Evolutionary conservation across 768 basidiomycete species (phyloP), one percentile per base, ranked within the genome.

Genomic region (Macrolepiota dolichaula): DNA sequence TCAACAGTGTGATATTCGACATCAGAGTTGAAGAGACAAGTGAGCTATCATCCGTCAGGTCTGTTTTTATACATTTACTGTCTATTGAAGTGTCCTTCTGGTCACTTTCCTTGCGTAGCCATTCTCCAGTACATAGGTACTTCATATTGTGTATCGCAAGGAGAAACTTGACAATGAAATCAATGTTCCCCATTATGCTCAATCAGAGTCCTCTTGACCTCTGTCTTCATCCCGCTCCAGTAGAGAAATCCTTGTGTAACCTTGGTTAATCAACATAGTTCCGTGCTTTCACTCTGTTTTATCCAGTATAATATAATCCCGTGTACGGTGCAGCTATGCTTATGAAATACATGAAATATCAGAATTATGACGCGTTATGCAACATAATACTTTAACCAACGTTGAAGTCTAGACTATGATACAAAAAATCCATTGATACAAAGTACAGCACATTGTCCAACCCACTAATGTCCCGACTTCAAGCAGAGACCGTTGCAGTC

Each of bases 401-500:
- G 32, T 35, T 7, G 11, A n/a, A 17, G 11, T 51, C 51, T 13
- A 32, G 29, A 24, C 22, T 36, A 54, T 54, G 24, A 27, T 49
- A 49, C 47, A 49, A 24, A 10, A 24, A 24, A 17, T 44, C 42
- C 42, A 22, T 17, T 2, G 37, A 24, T 12, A 36, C 12, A 37
- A 55, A 44, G 24, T 19, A 46, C 17, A 3, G 13, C 46, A 47
- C n/a, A n/a, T n/a, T 27, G 29, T 32, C 29, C 29, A 32, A 3
- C 7, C 3, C 29, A 32, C 29, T 32, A 7, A 7, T 32, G 29
- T 12, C 22, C 27, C 27, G 47, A 15, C 36, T 54, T 27, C n/a
- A 55, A 55, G 38, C 54, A 25, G 22, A 22, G 9, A 55, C 5
- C 11, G 56, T 57, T 24, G 56, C 56, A 25, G 56, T 57, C 32